Base-by-base conservation (phyloP, 352 stramenopile species). In the Phytopythium sindhum region DNA sequence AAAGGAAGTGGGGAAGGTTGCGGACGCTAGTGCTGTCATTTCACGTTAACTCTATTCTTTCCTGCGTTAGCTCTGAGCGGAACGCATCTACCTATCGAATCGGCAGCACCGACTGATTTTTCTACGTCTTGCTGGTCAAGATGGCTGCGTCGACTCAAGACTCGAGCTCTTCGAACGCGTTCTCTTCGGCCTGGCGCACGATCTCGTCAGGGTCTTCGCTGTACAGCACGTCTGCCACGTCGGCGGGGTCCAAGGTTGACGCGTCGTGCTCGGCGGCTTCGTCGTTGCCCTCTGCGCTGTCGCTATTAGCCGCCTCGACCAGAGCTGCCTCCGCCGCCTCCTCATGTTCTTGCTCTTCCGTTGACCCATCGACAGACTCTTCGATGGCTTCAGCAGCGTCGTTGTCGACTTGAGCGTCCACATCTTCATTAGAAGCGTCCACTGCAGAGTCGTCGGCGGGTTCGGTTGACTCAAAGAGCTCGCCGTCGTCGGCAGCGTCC, bases 141-240 rank as follows among this genome's bases (percentile, higher is more conserved):
- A 35, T 8, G 31, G 8, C 31, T 8, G 31, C 31, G 31, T 39
- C 26, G 19, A 57, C 50, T 60, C 35, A 61, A 19, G 31, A 42
- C 23, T 31, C 60, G 29, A 80, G 44, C 28, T 61, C 56, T 15
- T 66, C 67, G 45, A 63, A 60, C 53, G 73, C 69, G 66, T 65
- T 56, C 59, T 64, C 60, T 51, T 80, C 73, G 19, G 73, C 73
- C 63, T 74, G 60, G 10, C 63, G 70, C 45, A 80, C 66, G 15
- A 71, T 33, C 28, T 71, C 60, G 0, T 68, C 65, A 0, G 63
- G 67, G 50, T 80, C 47, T 59, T 71, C 67, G 12, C 72, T 78
- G 50, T 73, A 76, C 11, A 70, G 50, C 11, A 74, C 68, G 41
- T 78, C 67, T 57, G 65, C 59, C 9, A 71, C 54, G 24, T 73